A percentile compares a stretch with the other conserved stretches of the same genome.
phyloP scores from a whole-genome alignment of 176 grass and related monocot species.

The Rhipidocladum racemiflorum region DNA sequence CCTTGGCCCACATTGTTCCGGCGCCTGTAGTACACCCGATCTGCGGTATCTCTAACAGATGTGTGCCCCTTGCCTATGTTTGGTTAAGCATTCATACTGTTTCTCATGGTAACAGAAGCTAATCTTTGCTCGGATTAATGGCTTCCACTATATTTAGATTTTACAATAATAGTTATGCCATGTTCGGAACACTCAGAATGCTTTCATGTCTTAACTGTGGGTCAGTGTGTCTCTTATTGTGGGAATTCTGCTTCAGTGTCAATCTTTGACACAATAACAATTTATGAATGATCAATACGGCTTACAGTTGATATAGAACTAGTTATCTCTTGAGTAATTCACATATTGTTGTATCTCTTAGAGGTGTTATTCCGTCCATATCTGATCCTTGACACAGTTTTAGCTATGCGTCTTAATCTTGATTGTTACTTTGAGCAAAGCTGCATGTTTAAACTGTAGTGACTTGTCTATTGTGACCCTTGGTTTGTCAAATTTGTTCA shows the following conservation, averaged over 20 bases:
- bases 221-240: not conserved
- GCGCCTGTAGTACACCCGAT: no score
- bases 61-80: not conserved
- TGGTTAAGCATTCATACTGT: not conserved
- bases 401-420: not conserved
- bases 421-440: not conserved
- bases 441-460: not conserved
- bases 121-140: not conserved
- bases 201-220: not conserved
- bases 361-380: not conserved
- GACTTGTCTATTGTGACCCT: not conserved
- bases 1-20: no score
- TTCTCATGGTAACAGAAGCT: not conserved
- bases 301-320: not conserved
- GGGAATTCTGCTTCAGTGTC: not conserved
- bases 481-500: not conserved
- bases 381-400: not conserved
- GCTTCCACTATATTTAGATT: not conserved
- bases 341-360: not conserved
- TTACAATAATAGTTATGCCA: not conserved
- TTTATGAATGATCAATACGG: not conserved
- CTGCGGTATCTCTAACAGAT: no score
- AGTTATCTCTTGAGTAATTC: not conserved
- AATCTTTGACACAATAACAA: not conserved
- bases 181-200: not conserved